Percentiles rank a stretch among this genome's conserved stretches.
Conservation (phyloP, 805 yeast genomes). For the Saccharomycopsis capsularis region DNA sequence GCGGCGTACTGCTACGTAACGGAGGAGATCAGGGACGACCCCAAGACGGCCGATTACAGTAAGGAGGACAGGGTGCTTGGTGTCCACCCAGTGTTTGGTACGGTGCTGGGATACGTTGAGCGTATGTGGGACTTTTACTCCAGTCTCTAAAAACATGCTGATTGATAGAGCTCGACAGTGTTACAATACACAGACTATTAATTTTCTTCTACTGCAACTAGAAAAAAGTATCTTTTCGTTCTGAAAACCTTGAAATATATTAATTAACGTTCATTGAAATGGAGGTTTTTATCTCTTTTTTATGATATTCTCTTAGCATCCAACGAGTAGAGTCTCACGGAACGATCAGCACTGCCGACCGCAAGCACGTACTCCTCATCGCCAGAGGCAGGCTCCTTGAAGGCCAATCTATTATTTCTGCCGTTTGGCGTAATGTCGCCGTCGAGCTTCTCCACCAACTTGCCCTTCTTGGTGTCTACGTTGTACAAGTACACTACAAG, state of each 20-base stretch:
- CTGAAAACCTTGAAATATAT: too few relatives aligned
- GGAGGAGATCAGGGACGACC: conserved; percentile 21
- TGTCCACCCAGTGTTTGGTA: conserved; percentile 16
- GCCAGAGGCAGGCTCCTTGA: conserved; percentile 29
- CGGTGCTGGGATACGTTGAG: conserved; percentile 6
- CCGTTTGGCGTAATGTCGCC: conserved; percentile 48
- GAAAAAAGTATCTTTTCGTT: too few relatives aligned
- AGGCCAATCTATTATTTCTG: conserved; percentile 53
- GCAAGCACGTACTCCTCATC: conserved; percentile 38
- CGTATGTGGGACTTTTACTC: conserved; percentile 3
- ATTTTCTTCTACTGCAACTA: too few relatives aligned
- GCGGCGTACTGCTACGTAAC: conserved; percentile 29
- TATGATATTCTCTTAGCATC: background rate
- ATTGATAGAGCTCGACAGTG: too few relatives aligned
- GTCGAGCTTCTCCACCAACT: conserved; percentile 31
- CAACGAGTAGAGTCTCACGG: conserved; percentile 28
- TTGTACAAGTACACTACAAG: conserved; percentile 39
- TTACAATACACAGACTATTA: too few relatives aligned
- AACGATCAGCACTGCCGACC: conserved; percentile 59
- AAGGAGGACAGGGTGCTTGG: conserved; percentile 8
- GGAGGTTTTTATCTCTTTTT: background rate
- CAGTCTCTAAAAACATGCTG: too few relatives aligned
- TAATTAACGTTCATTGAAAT: too few relatives aligned
- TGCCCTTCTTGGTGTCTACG: conserved; percentile 25
- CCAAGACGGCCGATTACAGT: conserved; percentile 8